Percentiles rank a stretch among this genome's conserved stretches.
phyloP scores from a whole-genome alignment of 2,329 filamentous ascomycete species.

The Ceratocystis cacaofunesta region DNA sequence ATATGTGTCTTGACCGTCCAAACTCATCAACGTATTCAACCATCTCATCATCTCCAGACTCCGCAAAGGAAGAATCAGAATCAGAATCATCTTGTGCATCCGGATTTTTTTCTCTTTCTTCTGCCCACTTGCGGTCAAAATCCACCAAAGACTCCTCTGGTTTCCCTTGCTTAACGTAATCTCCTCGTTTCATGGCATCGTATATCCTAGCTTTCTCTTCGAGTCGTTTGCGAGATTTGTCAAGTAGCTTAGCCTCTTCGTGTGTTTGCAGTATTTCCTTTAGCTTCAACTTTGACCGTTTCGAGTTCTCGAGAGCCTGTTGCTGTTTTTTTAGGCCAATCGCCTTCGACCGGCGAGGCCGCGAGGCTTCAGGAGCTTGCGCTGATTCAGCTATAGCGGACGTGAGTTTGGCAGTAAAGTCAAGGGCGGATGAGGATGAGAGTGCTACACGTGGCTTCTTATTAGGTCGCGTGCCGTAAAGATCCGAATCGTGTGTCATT shows the following conservation, averaged over 20 bases:
- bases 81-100: slow-evolving; percentile 28
- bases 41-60: slow-evolving; percentile 39
- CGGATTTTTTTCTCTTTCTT: slow-evolving; percentile 38
- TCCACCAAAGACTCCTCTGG: slow-evolving; percentile 61
- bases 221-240: slow-evolving; percentile 63
- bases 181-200: slow-evolving; percentile 78
- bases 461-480: slow-evolving; percentile 61
- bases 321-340: slow-evolving; percentile 5
- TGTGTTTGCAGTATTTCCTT: slow-evolving; percentile 29
- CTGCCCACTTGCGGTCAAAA: slow-evolving; percentile 92
- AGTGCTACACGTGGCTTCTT: slow-evolving; percentile 58
- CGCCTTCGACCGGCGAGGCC: neutral
- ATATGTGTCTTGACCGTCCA: slow-evolving; percentile 63
- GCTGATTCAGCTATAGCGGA: slow-evolving; percentile 52
- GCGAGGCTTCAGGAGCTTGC: slow-evolving; percentile 24
- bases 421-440: slow-evolving; percentile 55
- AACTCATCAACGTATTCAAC: slow-evolving; percentile 88
- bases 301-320: slow-evolving; percentile 30
- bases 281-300: slow-evolving; percentile 26
- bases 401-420: slow-evolving; percentile 79
- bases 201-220: slow-evolving; percentile 83
- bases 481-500: slow-evolving; percentile 50
- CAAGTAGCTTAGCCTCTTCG: slow-evolving; percentile 53
- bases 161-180: slow-evolving; percentile 55
- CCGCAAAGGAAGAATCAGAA: slow-evolving; percentile 16